These are phyloP conservation scores for Favolaschia claudopus DNA, from an alignment of 768 basidiomycete genomes.

Conservation along the genomic window DNA sequence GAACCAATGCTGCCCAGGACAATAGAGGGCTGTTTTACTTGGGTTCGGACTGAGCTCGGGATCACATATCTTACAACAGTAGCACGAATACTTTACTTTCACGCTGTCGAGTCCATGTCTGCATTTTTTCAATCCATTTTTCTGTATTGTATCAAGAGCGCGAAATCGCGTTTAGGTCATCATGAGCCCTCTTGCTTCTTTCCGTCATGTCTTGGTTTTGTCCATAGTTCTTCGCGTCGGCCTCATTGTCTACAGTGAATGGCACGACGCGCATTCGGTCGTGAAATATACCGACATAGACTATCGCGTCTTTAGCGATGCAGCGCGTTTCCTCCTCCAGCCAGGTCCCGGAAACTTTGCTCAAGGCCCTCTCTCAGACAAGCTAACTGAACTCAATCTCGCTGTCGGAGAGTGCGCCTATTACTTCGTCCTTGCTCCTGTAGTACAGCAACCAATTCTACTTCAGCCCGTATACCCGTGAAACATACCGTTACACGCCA, in stretches of 20 bases:
- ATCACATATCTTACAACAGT: conserved; percentile 22
- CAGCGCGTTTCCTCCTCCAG: conserved; percentile 71
- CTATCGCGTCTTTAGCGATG: conserved; percentile 95
- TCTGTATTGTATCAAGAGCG: too few species aligned
- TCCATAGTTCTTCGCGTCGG: conserved; percentile 68
- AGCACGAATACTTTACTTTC: conserved; percentile 7
- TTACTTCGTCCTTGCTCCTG: conserved; percentile 9
- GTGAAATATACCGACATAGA: conserved; percentile 99
- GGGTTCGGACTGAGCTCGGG: conserved; percentile 1
- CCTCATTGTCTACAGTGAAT: conserved; percentile 87
- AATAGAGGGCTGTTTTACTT: conserved; percentile 9
- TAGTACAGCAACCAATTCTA: conserved; percentile 14
- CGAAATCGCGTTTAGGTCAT: neutral
- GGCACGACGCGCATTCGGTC: conserved; percentile 82
- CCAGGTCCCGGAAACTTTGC: conserved; percentile 58
- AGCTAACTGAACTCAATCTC: conserved; percentile 40
- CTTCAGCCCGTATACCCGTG: conserved; percentile 84
- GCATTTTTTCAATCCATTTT: neutral
- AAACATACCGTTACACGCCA: conserved; percentile 97
- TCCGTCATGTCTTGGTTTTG: conserved; percentile 57
- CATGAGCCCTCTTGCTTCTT: conserved; percentile 45
- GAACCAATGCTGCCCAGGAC: conserved; percentile 23
- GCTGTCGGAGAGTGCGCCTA: conserved; percentile 78
- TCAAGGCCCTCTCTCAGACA: conserved; percentile 65
- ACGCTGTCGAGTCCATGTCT: neutral